These are phyloP conservation scores for Scenedesmus sp. DNA, from an alignment of 163 green algal genomes.

Conservation along the genomic window DNA sequence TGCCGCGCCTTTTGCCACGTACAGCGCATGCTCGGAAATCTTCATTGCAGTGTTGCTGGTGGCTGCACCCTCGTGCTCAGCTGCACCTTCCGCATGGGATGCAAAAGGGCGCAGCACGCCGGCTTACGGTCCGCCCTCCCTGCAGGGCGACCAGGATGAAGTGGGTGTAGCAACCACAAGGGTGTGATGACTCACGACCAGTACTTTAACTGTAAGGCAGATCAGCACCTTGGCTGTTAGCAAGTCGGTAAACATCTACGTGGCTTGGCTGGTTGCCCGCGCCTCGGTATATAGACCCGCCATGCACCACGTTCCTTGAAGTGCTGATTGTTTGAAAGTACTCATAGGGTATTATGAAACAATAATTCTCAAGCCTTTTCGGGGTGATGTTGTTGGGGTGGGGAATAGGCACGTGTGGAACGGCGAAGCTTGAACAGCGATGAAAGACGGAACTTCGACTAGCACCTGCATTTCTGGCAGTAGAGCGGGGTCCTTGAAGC, in stretches of 20 bases:
- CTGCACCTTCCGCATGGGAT: background rate
- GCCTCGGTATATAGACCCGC: background rate
- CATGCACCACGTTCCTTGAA: background rate
- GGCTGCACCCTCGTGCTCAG: background rate
- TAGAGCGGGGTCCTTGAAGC: slow-evolving; percentile 1
- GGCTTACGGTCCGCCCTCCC: background rate
- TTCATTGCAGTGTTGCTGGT: background rate
- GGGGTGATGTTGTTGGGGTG: background rate
- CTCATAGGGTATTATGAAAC: background rate
- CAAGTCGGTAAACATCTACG: background rate
- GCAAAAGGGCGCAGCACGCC: background rate
- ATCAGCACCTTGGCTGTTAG: background rate
- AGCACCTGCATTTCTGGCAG: background rate
- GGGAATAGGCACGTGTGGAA: background rate
- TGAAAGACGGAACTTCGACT: background rate
- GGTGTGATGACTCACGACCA: background rate
- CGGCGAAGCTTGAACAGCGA: background rate
- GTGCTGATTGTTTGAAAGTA: background rate
- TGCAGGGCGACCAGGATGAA: background rate
- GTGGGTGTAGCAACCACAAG: background rate
- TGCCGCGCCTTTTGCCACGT: no score
- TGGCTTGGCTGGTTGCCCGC: background rate
- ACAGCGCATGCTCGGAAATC: no score
- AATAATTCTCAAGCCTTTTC: background rate
- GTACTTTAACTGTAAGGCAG: no score